Conservation (phyloP, 2,329 filamentous ascomycete species). For the Alternaria longipes region DNA sequence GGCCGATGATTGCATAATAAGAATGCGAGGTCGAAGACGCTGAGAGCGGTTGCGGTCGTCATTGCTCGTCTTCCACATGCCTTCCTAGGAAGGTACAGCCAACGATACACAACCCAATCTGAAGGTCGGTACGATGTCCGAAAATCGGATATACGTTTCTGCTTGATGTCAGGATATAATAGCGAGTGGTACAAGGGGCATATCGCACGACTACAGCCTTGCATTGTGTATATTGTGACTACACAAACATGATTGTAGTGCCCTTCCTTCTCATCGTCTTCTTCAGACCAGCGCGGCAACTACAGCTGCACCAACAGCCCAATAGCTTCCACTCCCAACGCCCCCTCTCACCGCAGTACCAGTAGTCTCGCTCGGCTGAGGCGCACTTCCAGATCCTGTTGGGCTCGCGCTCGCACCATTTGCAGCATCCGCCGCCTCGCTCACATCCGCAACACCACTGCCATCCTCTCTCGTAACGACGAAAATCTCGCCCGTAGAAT, state of each 20-base stretch:
- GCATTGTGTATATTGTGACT: not conserved
- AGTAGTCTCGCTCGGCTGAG: constrained; percentile 13
- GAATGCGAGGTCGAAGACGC: not conserved
- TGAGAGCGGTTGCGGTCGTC: not conserved
- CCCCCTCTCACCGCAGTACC: constrained; percentile 5
- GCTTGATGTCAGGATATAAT: not conserved
- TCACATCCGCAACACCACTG: constrained; percentile 37
- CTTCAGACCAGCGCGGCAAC: constrained; percentile 14
- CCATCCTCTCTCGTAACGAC: constrained; percentile 55
- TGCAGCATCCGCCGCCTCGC: constrained; percentile 24
- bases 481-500: constrained; percentile 72
- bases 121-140: not conserved
- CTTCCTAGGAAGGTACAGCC: constrained; percentile 7
- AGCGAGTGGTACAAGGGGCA: not conserved
- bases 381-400: constrained; percentile 17
- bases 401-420: constrained; percentile 21
- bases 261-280: not conserved
- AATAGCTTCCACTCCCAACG: constrained; percentile 14
- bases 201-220: not conserved
- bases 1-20: not conserved
- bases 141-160: not conserved
- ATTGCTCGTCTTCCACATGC: constrained; percentile 5
- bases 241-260: not conserved
- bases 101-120: constrained; percentile 1
- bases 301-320: constrained; percentile 14